Conservation (phyloP, 2,329 filamentous ascomycete genomes). For the Dothistroma pini region DNA sequence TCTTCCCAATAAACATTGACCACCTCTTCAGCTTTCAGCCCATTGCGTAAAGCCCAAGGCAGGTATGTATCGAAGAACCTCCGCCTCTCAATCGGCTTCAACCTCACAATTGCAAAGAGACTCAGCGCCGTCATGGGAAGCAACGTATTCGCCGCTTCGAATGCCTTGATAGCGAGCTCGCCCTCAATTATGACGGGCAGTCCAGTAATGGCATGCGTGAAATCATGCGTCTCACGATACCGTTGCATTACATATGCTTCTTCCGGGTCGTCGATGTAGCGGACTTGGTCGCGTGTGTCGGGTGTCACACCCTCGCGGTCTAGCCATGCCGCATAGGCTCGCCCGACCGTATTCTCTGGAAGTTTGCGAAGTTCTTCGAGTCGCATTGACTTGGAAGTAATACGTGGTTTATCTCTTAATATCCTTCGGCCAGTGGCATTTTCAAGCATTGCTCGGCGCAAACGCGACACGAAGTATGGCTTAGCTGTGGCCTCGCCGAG, state of each 20-base stretch:
- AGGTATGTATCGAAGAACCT: slow-evolving; percentile 72
- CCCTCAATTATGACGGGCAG: slow-evolving; percentile 90
- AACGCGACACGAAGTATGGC: slow-evolving; percentile 89
- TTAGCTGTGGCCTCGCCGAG: slow-evolving; percentile 93
- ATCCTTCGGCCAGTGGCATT: slow-evolving; percentile 83
- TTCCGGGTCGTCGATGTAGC: slow-evolving; percentile 91
- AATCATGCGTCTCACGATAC: slow-evolving; percentile 96
- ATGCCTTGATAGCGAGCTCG: slow-evolving; percentile 94
- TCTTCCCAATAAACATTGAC: slow-evolving; percentile 99
- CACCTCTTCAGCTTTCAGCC: slow-evolving; percentile 69
- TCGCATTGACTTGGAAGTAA: slow-evolving; percentile 69
- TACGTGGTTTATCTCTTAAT: slow-evolving; percentile 81
- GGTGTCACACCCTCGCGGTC: slow-evolving; percentile 90
- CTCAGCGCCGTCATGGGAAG: slow-evolving; percentile 93
- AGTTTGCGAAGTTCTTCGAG: slow-evolving; percentile 68
- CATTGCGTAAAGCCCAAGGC: slow-evolving; percentile 88
- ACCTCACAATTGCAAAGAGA: slow-evolving; percentile 64
- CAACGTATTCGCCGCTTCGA: slow-evolving; percentile 92
- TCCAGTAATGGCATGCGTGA: slow-evolving; percentile 92
- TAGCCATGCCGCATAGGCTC: slow-evolving; percentile 84
- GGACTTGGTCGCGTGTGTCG: slow-evolving; percentile 76
- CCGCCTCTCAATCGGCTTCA: slow-evolving; percentile 61
- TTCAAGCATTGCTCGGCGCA: slow-evolving; percentile 87
- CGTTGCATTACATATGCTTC: slow-evolving; percentile 98
- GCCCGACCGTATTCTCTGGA: slow-evolving; percentile 70